Percentiles rank a stretch among this genome's conserved stretches.
These are phyloP conservation scores for Lenwebbia sp. DNA, from an alignment of 345 rosid species.

Conservation along the genomic window DNA sequence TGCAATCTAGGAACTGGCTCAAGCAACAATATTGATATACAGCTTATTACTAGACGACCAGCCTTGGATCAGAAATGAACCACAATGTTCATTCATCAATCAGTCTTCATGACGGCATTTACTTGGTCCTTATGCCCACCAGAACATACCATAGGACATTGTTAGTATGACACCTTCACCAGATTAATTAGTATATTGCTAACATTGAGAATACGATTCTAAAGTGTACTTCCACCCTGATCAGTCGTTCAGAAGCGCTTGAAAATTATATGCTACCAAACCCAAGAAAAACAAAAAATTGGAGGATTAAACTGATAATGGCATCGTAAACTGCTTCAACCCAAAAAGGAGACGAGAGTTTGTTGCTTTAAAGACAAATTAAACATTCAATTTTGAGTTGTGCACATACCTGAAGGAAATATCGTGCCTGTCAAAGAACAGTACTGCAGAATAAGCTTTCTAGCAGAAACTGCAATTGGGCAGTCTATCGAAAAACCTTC, in stretches of 20 bases:
- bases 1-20: not conserved
- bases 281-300: not conserved
- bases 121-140: not conserved
- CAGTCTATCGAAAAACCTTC: constrained; percentile 84
- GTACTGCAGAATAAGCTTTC: constrained; percentile 86
- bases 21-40: not conserved
- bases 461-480: constrained; percentile 88
- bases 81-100: not conserved
- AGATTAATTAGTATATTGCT: not conserved
- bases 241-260: not conserved
- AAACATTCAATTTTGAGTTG: not conserved
- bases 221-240: not conserved
- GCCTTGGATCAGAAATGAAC: not conserved
- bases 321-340: not conserved
- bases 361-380: not conserved
- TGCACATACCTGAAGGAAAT: constrained; percentile 62
- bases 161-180: not conserved
- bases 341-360: not conserved
- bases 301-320: not conserved
- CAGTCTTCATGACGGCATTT: not conserved
- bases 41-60: not conserved
- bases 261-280: not conserved
- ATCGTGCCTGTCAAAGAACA: constrained; percentile 80
- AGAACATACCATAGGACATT: not conserved
- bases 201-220: not conserved